Base-by-base conservation (phyloP, 2,329 filamentous ascomycete genomes). In the Aureobasidium sp. region DNA sequence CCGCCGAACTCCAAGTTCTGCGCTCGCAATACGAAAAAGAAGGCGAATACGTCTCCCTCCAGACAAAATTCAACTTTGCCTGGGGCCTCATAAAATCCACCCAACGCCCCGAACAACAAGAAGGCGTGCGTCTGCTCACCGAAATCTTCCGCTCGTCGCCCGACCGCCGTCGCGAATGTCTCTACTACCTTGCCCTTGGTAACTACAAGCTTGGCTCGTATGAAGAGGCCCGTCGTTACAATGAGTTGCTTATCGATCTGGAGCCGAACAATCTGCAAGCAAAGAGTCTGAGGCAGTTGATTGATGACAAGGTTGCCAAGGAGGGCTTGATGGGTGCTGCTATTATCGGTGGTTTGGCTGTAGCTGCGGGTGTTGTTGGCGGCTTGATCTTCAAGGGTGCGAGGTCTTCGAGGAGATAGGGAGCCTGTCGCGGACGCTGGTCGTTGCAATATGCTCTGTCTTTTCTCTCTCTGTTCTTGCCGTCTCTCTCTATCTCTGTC, bases 151-250 rank as follows among this genome's bases (percentile, higher is more conserved):
- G 93, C 73, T 87, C 87, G 63, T 89, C 91, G 39, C 91, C 91
- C 67, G 94, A 97, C 76, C 90, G 94, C 69, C 88, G 94, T 72
- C 88, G 94, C 71, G 94, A 99, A 82, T 99, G 94, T 73, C 89
- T 99, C 64, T 99, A 97, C 81, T 99, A 99, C 77, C 86, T 99
- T 60, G 94, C 91, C 29, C 84, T 99, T 35, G 94, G 94, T 66
- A 96, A 97, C 81, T 97, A 93, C 84, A 97, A 97, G 80, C 85
- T 99, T 50, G 93, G 92, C 65, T 97, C 97, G 81, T 99, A 97
- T 75, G 91, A 87, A 64, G 94, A 99, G 73, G 93, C 93, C 64
- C 83, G 93, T 70, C 84, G 90, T 72, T 97, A 97, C 78, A 99
- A 99, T 75, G 93, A 97, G 71, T 81, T 93, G 54, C 80, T 99